Conservation (phyloP, 139 green algal genomes). For the Zygnema circumcarinatum region DNA sequence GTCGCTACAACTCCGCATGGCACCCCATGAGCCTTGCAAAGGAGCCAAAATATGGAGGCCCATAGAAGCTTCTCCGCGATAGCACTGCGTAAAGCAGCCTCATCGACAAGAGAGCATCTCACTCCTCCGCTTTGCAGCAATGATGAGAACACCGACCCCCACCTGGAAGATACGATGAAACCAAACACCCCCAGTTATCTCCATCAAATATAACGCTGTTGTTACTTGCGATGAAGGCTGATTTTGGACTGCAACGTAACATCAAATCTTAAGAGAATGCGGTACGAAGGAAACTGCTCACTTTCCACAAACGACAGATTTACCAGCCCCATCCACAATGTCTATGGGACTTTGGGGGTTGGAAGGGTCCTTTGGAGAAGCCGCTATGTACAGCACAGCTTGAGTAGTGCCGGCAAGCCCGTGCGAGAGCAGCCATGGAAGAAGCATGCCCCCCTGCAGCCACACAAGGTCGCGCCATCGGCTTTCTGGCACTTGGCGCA, state of each 20-base stretch:
- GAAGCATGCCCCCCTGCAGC: background rate
- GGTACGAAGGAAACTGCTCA: too few relatives aligned
- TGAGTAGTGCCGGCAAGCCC: background rate
- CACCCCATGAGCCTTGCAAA: background rate
- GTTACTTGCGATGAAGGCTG: too few relatives aligned
- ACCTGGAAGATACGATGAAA: background rate
- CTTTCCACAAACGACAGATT: background rate
- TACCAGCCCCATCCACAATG: background rate
- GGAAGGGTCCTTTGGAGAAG: background rate
- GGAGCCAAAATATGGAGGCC: slow-evolving; percentile 15
- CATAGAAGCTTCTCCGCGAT: slow-evolving; percentile 16
- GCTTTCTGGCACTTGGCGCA: background rate
- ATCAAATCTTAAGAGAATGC: too few relatives aligned
- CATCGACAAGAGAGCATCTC: background rate
- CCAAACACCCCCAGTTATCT: too few relatives aligned
- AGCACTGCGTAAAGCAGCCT: background rate
- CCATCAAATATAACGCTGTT: too few relatives aligned
- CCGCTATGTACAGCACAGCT: background rate
- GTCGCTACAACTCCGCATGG: background rate
- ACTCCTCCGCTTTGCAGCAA: background rate
- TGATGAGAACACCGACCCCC: background rate
- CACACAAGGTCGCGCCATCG: background rate
- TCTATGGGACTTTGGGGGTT: background rate
- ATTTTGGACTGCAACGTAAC: too few relatives aligned
- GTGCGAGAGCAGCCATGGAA: background rate